Percentiles rank a stretch among this genome's conserved stretches.
These are phyloP conservation scores for Asparagopsis taxiformis DNA, from an alignment of 31 red algal species.

Conservation along the genomic window DNA sequence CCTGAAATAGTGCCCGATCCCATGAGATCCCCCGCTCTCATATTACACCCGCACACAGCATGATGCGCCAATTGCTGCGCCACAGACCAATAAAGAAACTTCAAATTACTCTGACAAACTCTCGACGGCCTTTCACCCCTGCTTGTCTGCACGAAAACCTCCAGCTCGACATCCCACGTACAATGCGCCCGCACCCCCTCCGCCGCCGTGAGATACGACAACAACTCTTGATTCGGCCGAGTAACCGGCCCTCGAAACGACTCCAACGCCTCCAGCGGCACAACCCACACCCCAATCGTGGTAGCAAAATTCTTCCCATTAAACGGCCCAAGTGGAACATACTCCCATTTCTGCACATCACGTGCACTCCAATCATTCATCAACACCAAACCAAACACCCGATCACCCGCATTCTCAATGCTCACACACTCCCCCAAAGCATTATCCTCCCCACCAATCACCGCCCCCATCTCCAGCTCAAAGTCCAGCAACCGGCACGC, in stretches of 20 bases:
- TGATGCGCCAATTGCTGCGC: constrained; percentile 86
- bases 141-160: constrained; percentile 25
- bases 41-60: constrained; percentile 78
- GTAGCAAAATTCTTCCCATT: constrained; percentile 81
- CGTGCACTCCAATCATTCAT: constrained; percentile 90
- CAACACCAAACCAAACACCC: constrained; percentile 69
- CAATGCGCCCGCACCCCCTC: not conserved
- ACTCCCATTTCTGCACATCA: constrained; percentile 92
- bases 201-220: constrained; percentile 50
- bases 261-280: constrained; percentile 67
- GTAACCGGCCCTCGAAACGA: constrained; percentile 61
- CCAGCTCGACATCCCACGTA: constrained; percentile 57
- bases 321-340: constrained; percentile 87
- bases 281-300: constrained; percentile 78
- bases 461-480: constrained; percentile 66
- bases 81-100: constrained; percentile 79
- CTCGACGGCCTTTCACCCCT: not conserved
- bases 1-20: constrained; percentile 78
- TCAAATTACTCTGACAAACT: constrained; percentile 48
- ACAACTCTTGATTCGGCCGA: constrained; percentile 35
- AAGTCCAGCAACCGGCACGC: constrained; percentile 66
- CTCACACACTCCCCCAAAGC: constrained; percentile 35
- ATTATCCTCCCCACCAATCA: constrained; percentile 58
- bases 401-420: constrained; percentile 30
- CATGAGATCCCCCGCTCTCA: constrained; percentile 68